Percentiles rank a stretch among this genome's conserved stretches.
Conservation (phyloP, 2,329 filamentous ascomycete species). For the Paecilomyces fulvus region DNA sequence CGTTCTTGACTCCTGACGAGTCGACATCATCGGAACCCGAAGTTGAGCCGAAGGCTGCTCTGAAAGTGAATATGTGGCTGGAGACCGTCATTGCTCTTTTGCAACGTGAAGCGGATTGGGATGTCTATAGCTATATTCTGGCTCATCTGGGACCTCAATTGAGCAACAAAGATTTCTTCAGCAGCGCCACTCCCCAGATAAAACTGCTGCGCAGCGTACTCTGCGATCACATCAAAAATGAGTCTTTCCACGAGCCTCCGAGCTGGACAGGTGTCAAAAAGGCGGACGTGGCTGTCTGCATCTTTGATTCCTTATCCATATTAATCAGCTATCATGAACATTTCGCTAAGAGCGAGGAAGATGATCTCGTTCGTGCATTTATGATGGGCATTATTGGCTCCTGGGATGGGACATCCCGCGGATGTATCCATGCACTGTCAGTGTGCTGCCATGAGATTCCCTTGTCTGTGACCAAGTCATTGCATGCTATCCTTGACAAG, state of each 20-base stretch:
- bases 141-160: conserved; percentile 81
- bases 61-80: conserved; percentile 64
- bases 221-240: conserved; percentile 73
- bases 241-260: conserved; percentile 74
- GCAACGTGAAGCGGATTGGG: conserved; percentile 72
- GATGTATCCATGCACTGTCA: conserved; percentile 87
- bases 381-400: conserved; percentile 68
- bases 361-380: conserved; percentile 81
- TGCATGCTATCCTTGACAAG: conserved; percentile 79
- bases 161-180: conserved; percentile 81
- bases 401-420: conserved; percentile 80
- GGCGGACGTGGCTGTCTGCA: conserved; percentile 77
- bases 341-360: conserved; percentile 76
- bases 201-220: conserved; percentile 65
- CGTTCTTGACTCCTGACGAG: conserved; percentile 33
- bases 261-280: conserved; percentile 69
- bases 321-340: conserved; percentile 83
- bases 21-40: conserved; percentile 20
- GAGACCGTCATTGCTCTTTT: conserved; percentile 67
- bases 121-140: conserved; percentile 83
- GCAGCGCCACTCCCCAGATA: conserved; percentile 63
- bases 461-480: conserved; percentile 71
- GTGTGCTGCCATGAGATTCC: conserved; percentile 94
- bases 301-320: conserved; percentile 80
- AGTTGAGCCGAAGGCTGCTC: conserved; percentile 31